Evolutionary conservation across 2,329 filamentous ascomycete genomes (phyloP), one percentile per base, ranked within the genome.

Genomic region (Pseudodiploospora longispora): DNA sequence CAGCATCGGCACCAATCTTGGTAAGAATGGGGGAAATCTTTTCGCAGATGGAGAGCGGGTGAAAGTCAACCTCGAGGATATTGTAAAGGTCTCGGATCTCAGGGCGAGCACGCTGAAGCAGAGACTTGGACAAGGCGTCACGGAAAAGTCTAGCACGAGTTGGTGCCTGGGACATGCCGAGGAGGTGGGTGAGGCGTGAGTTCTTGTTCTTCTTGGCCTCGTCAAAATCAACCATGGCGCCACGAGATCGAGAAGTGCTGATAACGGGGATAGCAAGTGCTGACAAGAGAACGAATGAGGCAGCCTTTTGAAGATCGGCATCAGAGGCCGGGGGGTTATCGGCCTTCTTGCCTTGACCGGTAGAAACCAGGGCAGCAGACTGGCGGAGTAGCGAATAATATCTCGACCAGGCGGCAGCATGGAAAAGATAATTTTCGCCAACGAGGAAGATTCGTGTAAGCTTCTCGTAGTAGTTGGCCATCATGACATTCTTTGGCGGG

Each of bases 401-500:
- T 58, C 91, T 80, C 56, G 89, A 94, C 88, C 89, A 98, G 50
- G 93, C 89, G 43, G 93, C 93, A 55, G 93, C 93, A 63, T 98
- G 93, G 82, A 98, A 98, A 38, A 98, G 82, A 66, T 97, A 97
- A 76, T 98, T 98, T 72, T 97, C 93, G 66, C 91, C 95, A 54
- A 97, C 93, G 51, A 98, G 80, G 78, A 98, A 98, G 66, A 98
- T 98, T 52, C 90, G 83, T 35, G 93, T 96, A 47, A 98, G 82
- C 74, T 97, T 97, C 77, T 98, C 93, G 69, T 97, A 98, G 78
- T 98, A 98, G 75, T 97, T 98, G 70, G 93, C 93, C 93, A 98
- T 98, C 93, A 98, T 97, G 63, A 96, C 77, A 65, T 96, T 96
- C 83, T 97, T 97, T 43, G 93, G 85, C 34, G 90, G 90, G 44